Base-by-base conservation (phyloP, 2,329 filamentous ascomycete genomes). In the Chaetomium globosum region DNA sequence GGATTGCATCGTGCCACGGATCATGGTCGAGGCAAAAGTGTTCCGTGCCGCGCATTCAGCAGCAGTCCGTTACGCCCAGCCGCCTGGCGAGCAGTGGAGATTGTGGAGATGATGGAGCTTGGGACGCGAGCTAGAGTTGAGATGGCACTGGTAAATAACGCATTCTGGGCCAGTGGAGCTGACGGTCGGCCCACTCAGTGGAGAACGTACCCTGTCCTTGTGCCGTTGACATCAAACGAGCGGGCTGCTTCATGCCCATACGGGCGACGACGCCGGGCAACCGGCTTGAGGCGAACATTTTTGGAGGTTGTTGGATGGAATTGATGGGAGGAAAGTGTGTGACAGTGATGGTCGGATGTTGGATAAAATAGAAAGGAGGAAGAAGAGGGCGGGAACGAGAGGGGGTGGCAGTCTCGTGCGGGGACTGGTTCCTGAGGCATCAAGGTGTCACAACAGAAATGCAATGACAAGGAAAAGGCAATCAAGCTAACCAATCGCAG, bases 31-130 rank as follows among this genome's bases (percentile, higher is more conserved):
- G 26, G 62, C 62, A 39, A 72, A 65, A 52, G 55, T 63, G 58
- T 59, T 66, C 57, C 71, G 69, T n/a, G 53, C 59, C 68, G 61
- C 68, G n/a, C 66, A 66, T 66, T 72, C 66, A 71, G 68, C 56
- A 73, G 48, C 61, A 73, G 68, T 49, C 69, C 71, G 59, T 72
- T 63, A 28, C 69, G 69, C 59, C 63, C 61, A 33, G 61, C 63
- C 46, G 65, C 59, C 54, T 69, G 68, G 66, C 66, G 67, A 12
- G 59, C 68, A 43, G 66, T 65, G 56, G 70, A 66, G 66, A 73
- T 66, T 66, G 66, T 65, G 55, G 69, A 68, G 66, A 73, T 66
- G 67, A 73, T 72, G 65, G 71, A 71, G 71, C 71, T 73, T 52
- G 67, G 71, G 57, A 73, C 59, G 61, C 70, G 71, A 72, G 71